These are phyloP conservation scores for Aspergillus udagawae DNA, from an alignment of 2,329 filamentous ascomycete species.

Conservation along the genomic window DNA sequence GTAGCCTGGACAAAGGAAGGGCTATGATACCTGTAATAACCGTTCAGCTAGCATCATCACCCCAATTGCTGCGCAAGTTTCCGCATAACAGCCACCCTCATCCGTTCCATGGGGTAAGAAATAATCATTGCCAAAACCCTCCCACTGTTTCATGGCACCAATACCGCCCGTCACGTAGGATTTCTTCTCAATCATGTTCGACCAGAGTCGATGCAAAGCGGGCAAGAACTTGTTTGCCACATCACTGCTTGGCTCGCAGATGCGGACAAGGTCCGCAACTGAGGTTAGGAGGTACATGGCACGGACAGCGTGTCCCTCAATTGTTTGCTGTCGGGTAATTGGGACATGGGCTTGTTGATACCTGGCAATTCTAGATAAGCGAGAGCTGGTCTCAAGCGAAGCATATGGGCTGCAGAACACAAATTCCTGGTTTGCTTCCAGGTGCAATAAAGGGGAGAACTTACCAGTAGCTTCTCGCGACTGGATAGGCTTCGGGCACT, in stretches of 20 bases:
- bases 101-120: conserved; percentile 57
- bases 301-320: conserved; percentile 59
- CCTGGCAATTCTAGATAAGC: conserved; percentile 6
- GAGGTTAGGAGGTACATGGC: conserved; percentile 59
- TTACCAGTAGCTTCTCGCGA: conserved; percentile 37
- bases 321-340: conserved; percentile 50
- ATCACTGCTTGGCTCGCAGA: conserved; percentile 13
- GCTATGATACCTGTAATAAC: conserved; percentile 21
- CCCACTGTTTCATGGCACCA: conserved; percentile 55
- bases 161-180: conserved; percentile 62
- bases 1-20: not conserved
- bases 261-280: conserved; percentile 51
- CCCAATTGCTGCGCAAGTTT: conserved; percentile 59
- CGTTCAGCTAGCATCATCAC: conserved; percentile 59
- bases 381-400: not conserved
- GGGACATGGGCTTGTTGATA: conserved; percentile 57
- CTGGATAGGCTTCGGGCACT: conserved; percentile 47
- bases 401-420: not conserved
- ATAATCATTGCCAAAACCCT: conserved; percentile 58
- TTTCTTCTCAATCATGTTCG: conserved; percentile 58
- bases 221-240: conserved; percentile 15
- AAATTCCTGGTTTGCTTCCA: not conserved
- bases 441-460: not conserved
- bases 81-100: conserved; percentile 60
- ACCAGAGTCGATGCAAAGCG: conserved; percentile 51